phyloP scores from a whole-genome alignment of 805 yeast genomes.

The Vanderwaltozyma polyspora region DNA sequence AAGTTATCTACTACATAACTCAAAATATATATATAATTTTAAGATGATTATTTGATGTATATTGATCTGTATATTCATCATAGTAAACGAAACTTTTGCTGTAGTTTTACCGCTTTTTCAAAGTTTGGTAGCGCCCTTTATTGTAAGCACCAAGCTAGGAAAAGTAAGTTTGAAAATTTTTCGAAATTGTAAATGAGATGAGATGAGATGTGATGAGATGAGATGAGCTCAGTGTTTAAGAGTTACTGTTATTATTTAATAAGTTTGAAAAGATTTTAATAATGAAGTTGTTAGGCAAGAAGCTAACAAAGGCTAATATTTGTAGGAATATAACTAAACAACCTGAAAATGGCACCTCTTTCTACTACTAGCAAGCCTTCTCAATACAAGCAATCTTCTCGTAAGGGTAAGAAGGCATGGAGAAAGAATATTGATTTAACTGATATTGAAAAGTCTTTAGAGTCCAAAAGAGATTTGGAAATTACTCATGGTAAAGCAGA shows the following conservation, averaged over 20 bases:
- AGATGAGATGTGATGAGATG: conserved; percentile 9
- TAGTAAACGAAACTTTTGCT: too few relatives aligned
- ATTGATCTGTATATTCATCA: too few relatives aligned
- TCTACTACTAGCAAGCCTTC: conserved; percentile 35
- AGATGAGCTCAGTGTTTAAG: too few relatives aligned
- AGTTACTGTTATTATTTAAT: too few relatives aligned
- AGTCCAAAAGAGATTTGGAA: conserved; percentile 51
- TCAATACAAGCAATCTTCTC: conserved; percentile 57
- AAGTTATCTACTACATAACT: too few relatives aligned
- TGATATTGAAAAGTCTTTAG: conserved; percentile 64
- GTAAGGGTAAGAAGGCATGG: conserved; percentile 95
- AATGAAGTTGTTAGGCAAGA: neutral
- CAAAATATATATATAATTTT: too few relatives aligned
- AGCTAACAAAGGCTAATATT: neutral
- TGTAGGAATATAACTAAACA: too few relatives aligned
- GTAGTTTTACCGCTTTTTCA: too few relatives aligned
- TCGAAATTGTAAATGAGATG: conserved; percentile 12
- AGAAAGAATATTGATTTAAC: conserved; percentile 84
- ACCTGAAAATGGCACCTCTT: conserved; percentile 13
- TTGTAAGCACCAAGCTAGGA: too few relatives aligned
- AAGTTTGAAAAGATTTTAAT: too few relatives aligned
- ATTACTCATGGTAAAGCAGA: conserved; percentile 26
- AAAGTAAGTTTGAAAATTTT: conserved; percentile 5
- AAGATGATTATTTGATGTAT: too few relatives aligned
- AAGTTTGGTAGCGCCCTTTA: too few relatives aligned